These are phyloP conservation scores for Zygosaccharomyces gambellarensis DNA, from an alignment of 805 yeast genomes.

Conservation along the genomic window DNA sequence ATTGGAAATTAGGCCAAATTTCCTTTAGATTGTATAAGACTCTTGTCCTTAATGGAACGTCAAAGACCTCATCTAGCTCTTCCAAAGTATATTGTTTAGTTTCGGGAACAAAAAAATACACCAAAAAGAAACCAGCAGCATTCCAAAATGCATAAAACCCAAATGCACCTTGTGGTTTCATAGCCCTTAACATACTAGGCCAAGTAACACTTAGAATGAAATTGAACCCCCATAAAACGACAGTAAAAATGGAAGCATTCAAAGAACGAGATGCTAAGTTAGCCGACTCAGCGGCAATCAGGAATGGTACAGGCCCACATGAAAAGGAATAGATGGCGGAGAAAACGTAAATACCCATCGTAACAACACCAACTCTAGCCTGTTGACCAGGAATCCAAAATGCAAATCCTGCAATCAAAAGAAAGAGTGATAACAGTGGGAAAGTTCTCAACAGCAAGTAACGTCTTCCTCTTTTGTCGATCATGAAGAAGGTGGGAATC, in stretches of 20 bases:
- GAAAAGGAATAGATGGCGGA: conserved; percentile 75
- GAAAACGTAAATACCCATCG: conserved; percentile 70
- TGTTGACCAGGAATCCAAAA: conserved; percentile 56
- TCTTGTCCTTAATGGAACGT: conserved; percentile 52
- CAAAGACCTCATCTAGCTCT: conserved; percentile 67
- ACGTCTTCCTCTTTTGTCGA: conserved; percentile 74
- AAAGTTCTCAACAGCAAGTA: conserved; percentile 52
- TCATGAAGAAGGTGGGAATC: conserved; percentile 73
- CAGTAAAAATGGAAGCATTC: conserved; percentile 76
- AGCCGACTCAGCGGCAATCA: conserved; percentile 81
- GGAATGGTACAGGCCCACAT: conserved; percentile 87
- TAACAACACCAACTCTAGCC: conserved; percentile 62
- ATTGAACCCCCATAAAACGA: conserved; percentile 71
- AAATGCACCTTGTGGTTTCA: conserved; percentile 79
- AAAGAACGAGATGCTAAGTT: conserved; percentile 74
- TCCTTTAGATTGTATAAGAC: conserved; percentile 44
- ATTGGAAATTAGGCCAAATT: conserved; percentile 42
- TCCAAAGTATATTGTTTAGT: conserved; percentile 63
- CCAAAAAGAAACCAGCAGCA: conserved; percentile 60
- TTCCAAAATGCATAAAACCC: conserved; percentile 90
- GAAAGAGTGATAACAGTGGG: conserved; percentile 59
- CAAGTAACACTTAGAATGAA: conserved; percentile 68
- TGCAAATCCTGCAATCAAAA: conserved; percentile 62
- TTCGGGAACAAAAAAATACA: conserved; percentile 66
- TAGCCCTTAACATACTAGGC: conserved; percentile 64